These are phyloP conservation scores for Umbellularia californica DNA, from an alignment of 164 flowering plant species.

Conservation along the genomic window DNA sequence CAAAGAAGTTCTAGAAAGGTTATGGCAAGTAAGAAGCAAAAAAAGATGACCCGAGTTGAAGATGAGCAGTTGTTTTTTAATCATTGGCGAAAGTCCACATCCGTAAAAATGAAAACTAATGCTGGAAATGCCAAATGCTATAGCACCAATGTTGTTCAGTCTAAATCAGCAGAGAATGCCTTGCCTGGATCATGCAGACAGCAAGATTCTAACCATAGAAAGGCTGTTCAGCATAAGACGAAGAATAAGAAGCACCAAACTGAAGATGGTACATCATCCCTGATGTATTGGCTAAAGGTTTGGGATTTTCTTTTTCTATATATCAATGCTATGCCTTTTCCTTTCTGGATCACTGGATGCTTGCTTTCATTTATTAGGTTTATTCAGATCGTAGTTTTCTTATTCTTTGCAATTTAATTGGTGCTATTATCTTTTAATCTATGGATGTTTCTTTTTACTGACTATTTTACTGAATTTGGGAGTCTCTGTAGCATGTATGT, in stretches of 20 bases:
- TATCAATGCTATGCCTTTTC: background rate
- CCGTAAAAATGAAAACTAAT: conserved; percentile 8
- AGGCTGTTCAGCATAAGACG: conserved; percentile 19
- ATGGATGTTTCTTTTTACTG: background rate
- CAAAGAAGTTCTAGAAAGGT: conserved; percentile 14
- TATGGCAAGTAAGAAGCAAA: conserved; percentile 27
- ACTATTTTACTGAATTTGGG: background rate
- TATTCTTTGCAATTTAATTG: background rate
- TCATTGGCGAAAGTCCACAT: conserved; percentile 9
- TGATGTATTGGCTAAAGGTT: conserved; percentile 17
- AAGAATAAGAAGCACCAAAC: conserved; percentile 22
- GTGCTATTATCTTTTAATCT: no score
- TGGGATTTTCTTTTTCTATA: background rate
- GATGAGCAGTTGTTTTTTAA: conserved; percentile 15
- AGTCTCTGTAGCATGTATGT: no score
- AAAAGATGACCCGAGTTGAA: conserved; percentile 22
- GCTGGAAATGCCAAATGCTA: conserved; percentile 9
- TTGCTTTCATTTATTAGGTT: background rate
- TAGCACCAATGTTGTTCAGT: conserved; percentile 7
- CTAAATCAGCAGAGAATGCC: conserved; percentile 12
- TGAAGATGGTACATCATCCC: conserved; percentile 20
- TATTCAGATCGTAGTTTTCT: background rate
- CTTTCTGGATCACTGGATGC: background rate
- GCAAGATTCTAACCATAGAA: conserved; percentile 1
- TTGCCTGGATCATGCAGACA: conserved; percentile 9